These are phyloP conservation scores for Eucalyptus polyanthemos DNA, from an alignment of 345 rosid species.

Conservation along the genomic window DNA sequence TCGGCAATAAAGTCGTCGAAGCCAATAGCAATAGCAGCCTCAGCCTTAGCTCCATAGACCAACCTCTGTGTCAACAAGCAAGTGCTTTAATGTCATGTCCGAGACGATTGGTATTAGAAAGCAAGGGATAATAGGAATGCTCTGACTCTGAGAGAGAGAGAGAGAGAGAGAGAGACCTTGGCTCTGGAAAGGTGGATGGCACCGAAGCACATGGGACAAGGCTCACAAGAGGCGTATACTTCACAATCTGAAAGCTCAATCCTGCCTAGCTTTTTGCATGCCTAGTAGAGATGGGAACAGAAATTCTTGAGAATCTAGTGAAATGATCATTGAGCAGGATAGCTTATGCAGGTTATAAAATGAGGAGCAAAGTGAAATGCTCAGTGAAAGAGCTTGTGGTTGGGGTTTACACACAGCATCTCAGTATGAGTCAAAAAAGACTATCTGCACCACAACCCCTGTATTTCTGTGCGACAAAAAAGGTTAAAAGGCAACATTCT, in stretches of 20 bases:
- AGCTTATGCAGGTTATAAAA: background rate
- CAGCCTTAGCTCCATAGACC: conserved; percentile 65
- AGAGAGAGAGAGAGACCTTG: conserved; percentile 18
- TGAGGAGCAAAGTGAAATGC: background rate
- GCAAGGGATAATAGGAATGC: background rate
- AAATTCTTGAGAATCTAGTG: background rate
- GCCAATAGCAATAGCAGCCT: conserved; percentile 69
- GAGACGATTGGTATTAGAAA: background rate
- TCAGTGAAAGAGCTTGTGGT: background rate
- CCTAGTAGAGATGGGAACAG: conserved; percentile 7
- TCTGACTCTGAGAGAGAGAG: no score
- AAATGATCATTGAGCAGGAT: background rate
- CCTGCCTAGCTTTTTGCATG: conserved; percentile 48
- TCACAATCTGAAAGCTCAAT: conserved; percentile 54
- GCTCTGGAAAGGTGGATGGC: conserved; percentile 53
- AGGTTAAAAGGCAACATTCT: background rate
- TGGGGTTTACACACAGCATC: background rate
- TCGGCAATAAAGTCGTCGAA: conserved; percentile 73
- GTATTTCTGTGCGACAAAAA: background rate
- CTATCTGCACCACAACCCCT: background rate
- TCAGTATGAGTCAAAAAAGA: background rate
- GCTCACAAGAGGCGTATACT: conserved; percentile 57
- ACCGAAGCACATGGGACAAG: conserved; percentile 72
- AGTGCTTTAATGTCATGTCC: background rate
- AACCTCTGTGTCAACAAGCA: conserved; percentile 22